Evolutionary conservation across 495 filamentous ascomycete genomes (phyloP), one percentile per base, ranked within the genome.

Genomic region (Daldinia bambusicola): DNA sequence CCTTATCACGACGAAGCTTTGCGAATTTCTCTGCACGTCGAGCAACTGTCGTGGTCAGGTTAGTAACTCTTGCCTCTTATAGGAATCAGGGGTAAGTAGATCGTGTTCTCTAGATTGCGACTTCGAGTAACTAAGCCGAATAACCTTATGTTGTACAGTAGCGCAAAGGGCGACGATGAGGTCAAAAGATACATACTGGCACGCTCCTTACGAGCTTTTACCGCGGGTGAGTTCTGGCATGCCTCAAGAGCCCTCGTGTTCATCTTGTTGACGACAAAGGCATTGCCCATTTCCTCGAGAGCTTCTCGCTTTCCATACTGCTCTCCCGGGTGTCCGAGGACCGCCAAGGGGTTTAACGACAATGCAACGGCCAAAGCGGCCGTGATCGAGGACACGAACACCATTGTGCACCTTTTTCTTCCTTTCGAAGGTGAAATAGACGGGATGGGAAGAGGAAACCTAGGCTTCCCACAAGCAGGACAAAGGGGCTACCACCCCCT

Each of bases 141-240:
- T 1, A 12, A 45, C 20, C 13, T 26, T 6, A 36, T 32, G 16
- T 16, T 45, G 2, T 8, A 45, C 14, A 10, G 2, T 2, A 2
- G 41, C 16, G 18, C 16, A 48, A 22, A 22, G 22, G 43, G 4
- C 6, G 43, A 32, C 0, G 2, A 18, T 5, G 2, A 36, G 5
- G 10, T 34, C 18, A 14, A 41, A 10, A 26, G 32, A 20, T 50
- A 58, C 70, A 66, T 50, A 73, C 70, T 71, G 1, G 76, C 76
- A 37, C 76, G 76, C 30, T 72, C 71, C 32, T 73, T 76, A 9
- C 76, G 76, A 37, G 66, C 74, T 32, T 71, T 74, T 1, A 78
- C 74, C n/a, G 64, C 66, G 1, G 71, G 71, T n/a, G 67, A 66
- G 30, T 75, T 69, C 32, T 72, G 69, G 59, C 76, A 78, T 12